These are phyloP conservation scores for Takakia lepidozioides DNA, from an alignment of 225 moss, liverwort and hornwort genomes.

Conservation along the genomic window DNA sequence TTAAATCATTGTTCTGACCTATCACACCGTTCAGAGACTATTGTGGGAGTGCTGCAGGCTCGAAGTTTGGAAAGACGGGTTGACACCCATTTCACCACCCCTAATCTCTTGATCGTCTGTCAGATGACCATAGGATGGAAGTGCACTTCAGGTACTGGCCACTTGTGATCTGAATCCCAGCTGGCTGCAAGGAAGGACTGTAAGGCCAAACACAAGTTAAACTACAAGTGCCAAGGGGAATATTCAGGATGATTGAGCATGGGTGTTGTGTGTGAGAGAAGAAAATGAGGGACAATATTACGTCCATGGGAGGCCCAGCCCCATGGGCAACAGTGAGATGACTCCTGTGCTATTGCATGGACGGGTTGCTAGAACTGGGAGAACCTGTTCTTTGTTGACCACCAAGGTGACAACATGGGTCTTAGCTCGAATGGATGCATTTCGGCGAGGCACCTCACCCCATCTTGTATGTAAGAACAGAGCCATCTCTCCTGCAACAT, in stretches of 20 bases:
- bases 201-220: too few relatives aligned
- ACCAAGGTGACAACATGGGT: conserved; percentile 38
- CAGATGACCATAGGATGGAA: neutral
- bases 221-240: too few relatives aligned
- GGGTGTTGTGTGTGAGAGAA: too few relatives aligned
- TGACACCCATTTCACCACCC: neutral
- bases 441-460: conserved; percentile 21
- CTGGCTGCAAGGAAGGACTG: too few relatives aligned
- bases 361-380: neutral
- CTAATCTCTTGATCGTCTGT: neutral
- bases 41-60: too few relatives aligned
- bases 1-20: too few relatives aligned
- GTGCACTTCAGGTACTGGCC: neutral
- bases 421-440: conserved; percentile 42
- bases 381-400: conserved; percentile 34
- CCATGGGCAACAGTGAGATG: too few relatives aligned
- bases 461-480: conserved; percentile 10
- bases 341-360: neutral
- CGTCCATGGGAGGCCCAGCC: too few relatives aligned
- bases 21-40: neutral
- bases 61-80: neutral
- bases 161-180: too few relatives aligned
- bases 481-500: conserved; percentile 21
- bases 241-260: neutral
- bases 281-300: too few relatives aligned